Conservation (phyloP, 129 eudicot species). For the Pseudognaphalium luteoalbum region DNA sequence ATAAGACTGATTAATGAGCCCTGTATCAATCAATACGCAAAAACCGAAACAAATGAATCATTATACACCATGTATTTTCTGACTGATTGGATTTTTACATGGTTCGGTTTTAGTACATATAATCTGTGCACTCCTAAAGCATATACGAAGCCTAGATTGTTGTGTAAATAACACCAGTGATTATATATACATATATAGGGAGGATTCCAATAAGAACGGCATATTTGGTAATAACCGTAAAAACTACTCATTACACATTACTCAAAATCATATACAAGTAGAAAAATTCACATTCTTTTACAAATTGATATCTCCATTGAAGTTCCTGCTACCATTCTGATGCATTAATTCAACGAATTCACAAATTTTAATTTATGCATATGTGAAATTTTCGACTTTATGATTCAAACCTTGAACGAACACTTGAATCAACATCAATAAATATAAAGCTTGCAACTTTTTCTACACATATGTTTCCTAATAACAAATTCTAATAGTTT, state of each 20-base stretch:
- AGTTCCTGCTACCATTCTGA: background rate
- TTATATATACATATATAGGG: background rate
- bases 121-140: background rate
- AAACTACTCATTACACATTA: background rate
- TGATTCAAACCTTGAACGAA: background rate
- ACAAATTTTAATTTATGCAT: background rate
- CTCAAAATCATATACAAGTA: background rate
- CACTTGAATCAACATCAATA: background rate
- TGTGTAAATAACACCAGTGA: background rate
- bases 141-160: conserved; percentile 5
- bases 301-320: background rate
- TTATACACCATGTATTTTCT: conserved; percentile 4
- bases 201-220: background rate
- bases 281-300: no score
- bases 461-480: background rate
- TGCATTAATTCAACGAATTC: background rate
- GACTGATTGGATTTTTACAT: background rate
- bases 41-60: background rate
- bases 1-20: background rate
- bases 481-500: no score
- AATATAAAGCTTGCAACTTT: background rate
- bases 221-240: background rate
- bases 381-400: background rate
- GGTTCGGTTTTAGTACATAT: background rate
- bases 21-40: background rate